Base-by-base conservation (phyloP, 75 land plant species). In the Pinus albicaulis region DNA sequence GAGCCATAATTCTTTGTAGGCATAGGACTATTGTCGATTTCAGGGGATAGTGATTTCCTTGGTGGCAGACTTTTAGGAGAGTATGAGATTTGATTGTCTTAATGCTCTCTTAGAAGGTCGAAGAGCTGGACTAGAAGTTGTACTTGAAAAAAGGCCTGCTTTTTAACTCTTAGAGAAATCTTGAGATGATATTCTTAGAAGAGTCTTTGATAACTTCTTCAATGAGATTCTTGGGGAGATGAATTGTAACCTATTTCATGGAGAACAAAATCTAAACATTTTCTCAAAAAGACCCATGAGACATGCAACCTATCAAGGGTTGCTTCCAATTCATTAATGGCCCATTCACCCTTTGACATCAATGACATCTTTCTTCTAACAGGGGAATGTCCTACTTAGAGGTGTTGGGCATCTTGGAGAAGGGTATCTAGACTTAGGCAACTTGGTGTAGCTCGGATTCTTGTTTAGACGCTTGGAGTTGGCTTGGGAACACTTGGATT, bases 171-270 rank as follows among this genome's bases (percentile, higher is more conserved):
- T n/a, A 44, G 73, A 55, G 1, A 55, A 48, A 52, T 72, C 73
- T 15, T 52, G 73, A 72, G 73, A 36, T 52, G 73, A 72, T 13
- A n/a, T 72, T 16, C 73, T 48, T 17, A 72, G 73, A 53, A 72
- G 14, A 53, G 56, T 48, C 52, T 25, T 72, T 48, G 73, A 72
- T 48, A 72, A 52, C n/a, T 55, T 72, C 56, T 55, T 72, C 73
- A 72, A 72, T 23, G 73, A 1, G 73, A 72, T 38, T 31, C 70
- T 19, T 20, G 70, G 10, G 70, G 20, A 34, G 70, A 34, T 38
- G 70, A 66, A 12, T 72, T 72, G 57, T 16, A 72, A 22, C n/a
- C 24, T 13, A 72, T 72, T 72, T 72, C 73, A 72, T 72, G 48
- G 57, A 72, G 73, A 72, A 72, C 73, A 25, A 31, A 72, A 55